These are phyloP conservation scores for Pleurotus salmoneostramineus DNA, from an alignment of 768 basidiomycete genomes.

Conservation along the genomic window DNA sequence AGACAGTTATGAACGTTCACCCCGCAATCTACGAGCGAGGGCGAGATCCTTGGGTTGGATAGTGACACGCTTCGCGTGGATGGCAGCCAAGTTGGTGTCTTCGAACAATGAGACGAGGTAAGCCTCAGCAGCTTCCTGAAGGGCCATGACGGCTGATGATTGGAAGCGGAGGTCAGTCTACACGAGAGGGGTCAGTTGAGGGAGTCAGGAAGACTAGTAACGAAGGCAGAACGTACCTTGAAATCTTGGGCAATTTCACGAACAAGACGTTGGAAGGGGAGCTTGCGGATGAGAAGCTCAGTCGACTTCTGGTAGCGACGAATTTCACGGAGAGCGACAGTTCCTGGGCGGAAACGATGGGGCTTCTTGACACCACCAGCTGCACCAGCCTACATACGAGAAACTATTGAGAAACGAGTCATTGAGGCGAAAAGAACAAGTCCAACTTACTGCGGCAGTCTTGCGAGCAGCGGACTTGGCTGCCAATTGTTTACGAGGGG, in stretches of 20 bases:
- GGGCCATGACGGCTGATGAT: slow-evolving; percentile 83
- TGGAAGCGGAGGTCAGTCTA: slow-evolving; percentile 86
- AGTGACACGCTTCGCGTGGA: slow-evolving; percentile 83
- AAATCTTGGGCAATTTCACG: slow-evolving; percentile 91
- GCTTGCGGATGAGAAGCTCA: slow-evolving; percentile 81
- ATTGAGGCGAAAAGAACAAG: not conserved
- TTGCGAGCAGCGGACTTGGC: slow-evolving; percentile 64
- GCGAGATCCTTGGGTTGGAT: slow-evolving; percentile 87
- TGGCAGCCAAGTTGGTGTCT: slow-evolving; percentile 81
- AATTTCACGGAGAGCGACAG: slow-evolving; percentile 89
- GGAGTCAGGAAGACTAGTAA: slow-evolving; percentile 1
- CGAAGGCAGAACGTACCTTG: slow-evolving; percentile 50
- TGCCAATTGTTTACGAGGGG: slow-evolving; percentile 70
- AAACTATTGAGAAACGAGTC: not conserved
- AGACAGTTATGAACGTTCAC: slow-evolving; percentile 47
- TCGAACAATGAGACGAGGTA: slow-evolving; percentile 78
- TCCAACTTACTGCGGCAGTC: slow-evolving; percentile 39
- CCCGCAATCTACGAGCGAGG: slow-evolving; percentile 73
- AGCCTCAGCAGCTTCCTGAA: slow-evolving; percentile 84
- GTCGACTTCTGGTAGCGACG: slow-evolving; percentile 87
- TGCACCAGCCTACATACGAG: slow-evolving; percentile 34
- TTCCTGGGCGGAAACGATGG: slow-evolving; percentile 80
- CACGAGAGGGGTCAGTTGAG: not conserved
- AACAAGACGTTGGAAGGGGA: slow-evolving; percentile 88
- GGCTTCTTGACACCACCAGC: slow-evolving; percentile 94